These are phyloP conservation scores for Citrus glauca DNA, from an alignment of 345 rosid species.

Conservation along the genomic window DNA sequence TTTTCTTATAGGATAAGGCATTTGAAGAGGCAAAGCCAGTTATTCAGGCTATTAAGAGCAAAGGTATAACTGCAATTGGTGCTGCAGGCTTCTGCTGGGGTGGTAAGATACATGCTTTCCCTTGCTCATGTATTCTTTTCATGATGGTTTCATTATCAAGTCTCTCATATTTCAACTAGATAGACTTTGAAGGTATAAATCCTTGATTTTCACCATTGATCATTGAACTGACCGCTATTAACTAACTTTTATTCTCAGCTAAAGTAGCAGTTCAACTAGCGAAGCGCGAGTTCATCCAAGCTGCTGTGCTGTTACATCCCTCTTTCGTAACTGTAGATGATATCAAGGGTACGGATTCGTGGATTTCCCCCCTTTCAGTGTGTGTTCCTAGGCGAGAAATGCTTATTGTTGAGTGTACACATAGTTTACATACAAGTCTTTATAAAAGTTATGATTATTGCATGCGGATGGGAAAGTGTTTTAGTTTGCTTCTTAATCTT, in stretches of 20 bases:
- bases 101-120: conserved; percentile 33
- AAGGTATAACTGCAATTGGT: conserved; percentile 52
- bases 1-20: conserved; percentile 54
- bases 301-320: conserved; percentile 73
- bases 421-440: neutral
- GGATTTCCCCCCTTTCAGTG: neutral
- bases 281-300: conserved; percentile 48
- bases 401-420: neutral
- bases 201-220: neutral
- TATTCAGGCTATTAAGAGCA: conserved; percentile 53
- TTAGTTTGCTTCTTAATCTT: neutral
- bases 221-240: neutral
- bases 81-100: conserved; percentile 76
- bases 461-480: neutral
- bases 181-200: neutral
- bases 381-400: neutral
- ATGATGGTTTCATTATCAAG: neutral
- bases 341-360: conserved; percentile 47
- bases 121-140: neutral
- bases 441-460: neutral
- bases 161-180: neutral
- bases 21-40: conserved; percentile 67
- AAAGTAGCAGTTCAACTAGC: conserved; percentile 72
- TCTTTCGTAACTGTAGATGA: conserved; percentile 63
- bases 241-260: conserved; percentile 35